A percentile compares a stretch with the other conserved stretches of the same genome.
Conservation (phyloP, 805 yeast genomes). For the Kluyveromyces dobzhanskii region DNA sequence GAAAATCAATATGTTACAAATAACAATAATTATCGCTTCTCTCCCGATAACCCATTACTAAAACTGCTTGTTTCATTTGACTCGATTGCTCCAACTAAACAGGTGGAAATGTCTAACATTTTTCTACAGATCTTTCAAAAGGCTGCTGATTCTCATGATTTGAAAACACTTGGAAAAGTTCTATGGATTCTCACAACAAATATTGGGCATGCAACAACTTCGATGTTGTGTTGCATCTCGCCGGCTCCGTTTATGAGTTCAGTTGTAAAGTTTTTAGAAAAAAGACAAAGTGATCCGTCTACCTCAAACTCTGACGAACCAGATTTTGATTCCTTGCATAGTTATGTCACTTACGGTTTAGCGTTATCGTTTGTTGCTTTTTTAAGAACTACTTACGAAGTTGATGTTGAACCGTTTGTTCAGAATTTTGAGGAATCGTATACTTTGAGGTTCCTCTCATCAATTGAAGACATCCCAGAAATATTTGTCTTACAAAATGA, state of each 20-base stretch:
- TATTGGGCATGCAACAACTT: conserved; percentile 32
- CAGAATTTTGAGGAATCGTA: conserved; percentile 22
- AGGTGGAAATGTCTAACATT: conserved; percentile 36
- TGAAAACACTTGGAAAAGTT: conserved; percentile 39
- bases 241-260: conserved; percentile 38
- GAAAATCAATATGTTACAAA: conserved; percentile 10
- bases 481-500: conserved; percentile 18
- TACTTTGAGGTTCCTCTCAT: conserved; percentile 22
- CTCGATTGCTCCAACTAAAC: conserved; percentile 37
- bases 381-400: conserved; percentile 33
- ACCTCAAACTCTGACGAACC: conserved; percentile 33
- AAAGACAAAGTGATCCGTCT: conserved; percentile 23
- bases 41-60: conserved; percentile 41
- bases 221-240: conserved; percentile 36
- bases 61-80: conserved; percentile 42
- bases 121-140: conserved; percentile 27
- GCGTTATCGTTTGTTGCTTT: conserved; percentile 40
- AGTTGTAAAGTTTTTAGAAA: conserved; percentile 45
- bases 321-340: conserved; percentile 55
- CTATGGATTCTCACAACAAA: conserved; percentile 43
- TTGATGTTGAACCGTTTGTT: conserved; percentile 22
- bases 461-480: conserved; percentile 19
- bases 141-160: conserved; percentile 35
- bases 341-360: conserved; percentile 61
- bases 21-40: neutral